Evolutionary conservation across 2,329 filamentous ascomycete species (phyloP).

Genomic region (Fusarium veterinarium): DNA sequence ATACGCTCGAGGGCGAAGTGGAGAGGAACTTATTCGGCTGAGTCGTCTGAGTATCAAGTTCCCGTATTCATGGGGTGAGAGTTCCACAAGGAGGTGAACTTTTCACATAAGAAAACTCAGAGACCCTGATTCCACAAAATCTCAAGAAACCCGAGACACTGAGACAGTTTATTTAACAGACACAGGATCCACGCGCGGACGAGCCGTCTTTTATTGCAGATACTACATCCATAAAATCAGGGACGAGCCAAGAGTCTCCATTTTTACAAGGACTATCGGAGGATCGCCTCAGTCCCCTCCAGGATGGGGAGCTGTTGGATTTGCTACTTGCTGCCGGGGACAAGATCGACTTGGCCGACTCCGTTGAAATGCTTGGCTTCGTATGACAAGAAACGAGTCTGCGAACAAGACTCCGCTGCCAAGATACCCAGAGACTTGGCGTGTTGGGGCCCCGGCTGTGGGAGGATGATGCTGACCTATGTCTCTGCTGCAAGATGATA

Average conservation of each 20-base stretch:
- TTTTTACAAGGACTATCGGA: background rate
- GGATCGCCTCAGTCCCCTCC: background rate
- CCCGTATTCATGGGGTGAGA: background rate
- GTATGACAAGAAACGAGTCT: slow-evolving; percentile 19
- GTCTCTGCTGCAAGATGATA: slow-evolving; percentile 8
- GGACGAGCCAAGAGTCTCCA: slow-evolving; percentile 15
- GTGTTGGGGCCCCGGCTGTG: slow-evolving; percentile 1
- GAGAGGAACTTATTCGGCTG: background rate
- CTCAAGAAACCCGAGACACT: background rate
- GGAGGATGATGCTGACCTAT: slow-evolving; percentile 18
- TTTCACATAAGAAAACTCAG: slow-evolving; percentile 1
- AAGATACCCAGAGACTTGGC: slow-evolving; percentile 39
- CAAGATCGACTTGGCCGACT: slow-evolving; percentile 35
- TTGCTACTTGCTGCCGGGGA: slow-evolving; percentile 13
- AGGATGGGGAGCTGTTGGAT: background rate
- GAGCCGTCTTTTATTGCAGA: slow-evolving; percentile 31
- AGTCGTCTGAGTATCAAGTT: background rate
- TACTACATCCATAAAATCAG: background rate
- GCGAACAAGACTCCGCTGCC: slow-evolving; percentile 33
- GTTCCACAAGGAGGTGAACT: background rate
- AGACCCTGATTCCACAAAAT: background rate
- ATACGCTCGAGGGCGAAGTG: background rate
- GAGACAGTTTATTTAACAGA: background rate
- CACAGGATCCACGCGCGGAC: background rate
- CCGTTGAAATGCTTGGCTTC: slow-evolving; percentile 21